Evolutionary conservation across 495 filamentous ascomycete genomes (phyloP).

Genomic region (Penicillium malachiteum): DNA sequence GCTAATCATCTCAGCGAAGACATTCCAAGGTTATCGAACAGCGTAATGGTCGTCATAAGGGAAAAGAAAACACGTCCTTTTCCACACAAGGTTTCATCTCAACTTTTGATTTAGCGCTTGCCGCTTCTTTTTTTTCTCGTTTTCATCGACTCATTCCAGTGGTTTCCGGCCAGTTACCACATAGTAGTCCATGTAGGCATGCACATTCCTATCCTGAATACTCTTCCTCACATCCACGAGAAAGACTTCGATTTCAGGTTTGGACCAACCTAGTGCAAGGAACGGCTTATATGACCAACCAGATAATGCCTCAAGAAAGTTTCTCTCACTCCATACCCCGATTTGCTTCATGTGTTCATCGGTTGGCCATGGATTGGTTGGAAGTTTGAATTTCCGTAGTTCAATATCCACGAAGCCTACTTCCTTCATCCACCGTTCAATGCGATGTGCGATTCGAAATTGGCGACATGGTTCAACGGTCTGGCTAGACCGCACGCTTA

Average conservation of each 20-base stretch:
- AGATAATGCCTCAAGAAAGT: constrained; percentile 42
- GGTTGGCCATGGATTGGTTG: constrained; percentile 59
- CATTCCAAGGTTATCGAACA: constrained; percentile 7
- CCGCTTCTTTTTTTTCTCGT: neutral
- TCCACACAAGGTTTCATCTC: neutral
- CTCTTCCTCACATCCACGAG: constrained; percentile 58
- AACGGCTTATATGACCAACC: constrained; percentile 50
- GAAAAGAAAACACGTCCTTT: neutral
- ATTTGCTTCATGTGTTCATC: constrained; percentile 52
- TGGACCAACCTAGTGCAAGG: constrained; percentile 44
- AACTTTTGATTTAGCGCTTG: too few species aligned
- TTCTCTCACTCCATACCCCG: constrained; percentile 43
- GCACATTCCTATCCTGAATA: constrained; percentile 53
- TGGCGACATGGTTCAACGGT: constrained; percentile 50
- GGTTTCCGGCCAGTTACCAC: constrained; percentile 59
- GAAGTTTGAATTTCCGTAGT: constrained; percentile 54
- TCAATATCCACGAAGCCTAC: constrained; percentile 64
- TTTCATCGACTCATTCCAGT: neutral
- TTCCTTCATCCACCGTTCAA: constrained; percentile 56
- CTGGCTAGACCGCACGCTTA: constrained; percentile 48
- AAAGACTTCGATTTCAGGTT: constrained; percentile 55
- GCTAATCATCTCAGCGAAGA: constrained; percentile 26
- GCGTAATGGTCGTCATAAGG: constrained; percentile 15
- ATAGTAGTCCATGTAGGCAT: constrained; percentile 54
- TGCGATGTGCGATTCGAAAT: constrained; percentile 48